Evolutionary conservation across 2,329 filamentous ascomycete genomes (phyloP), one percentile per base, ranked within the genome.

Genomic region (Fusarium nygamai): DNA sequence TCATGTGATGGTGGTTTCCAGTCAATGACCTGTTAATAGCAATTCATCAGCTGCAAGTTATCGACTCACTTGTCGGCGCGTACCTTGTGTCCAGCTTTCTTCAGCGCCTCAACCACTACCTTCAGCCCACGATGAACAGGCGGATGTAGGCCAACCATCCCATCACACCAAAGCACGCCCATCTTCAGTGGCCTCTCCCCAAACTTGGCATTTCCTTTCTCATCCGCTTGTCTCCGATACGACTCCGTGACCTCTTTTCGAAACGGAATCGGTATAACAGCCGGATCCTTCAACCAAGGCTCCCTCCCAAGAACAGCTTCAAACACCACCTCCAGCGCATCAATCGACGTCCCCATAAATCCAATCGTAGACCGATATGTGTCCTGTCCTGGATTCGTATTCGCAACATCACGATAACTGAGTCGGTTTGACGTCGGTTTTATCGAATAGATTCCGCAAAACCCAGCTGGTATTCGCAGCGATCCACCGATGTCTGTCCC

Each of bases 251-350:
- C 73, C 0, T 88, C 84, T 31, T 86, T 81, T 6, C 91, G 86
- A 88, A 91, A 94, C 1, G 92, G 92, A 2, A 94, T 84, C 27
- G 92, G 90, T 46, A 90, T 82, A 0, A 92, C 90, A 1, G 91
- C 82, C 0, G 92, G 92, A 78, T 94, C 92, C 71, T 88, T 82
- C 4, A 90, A 81, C 92, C 92, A 94, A 0, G 92, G 92, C 61
- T 89, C 76, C 38, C 86, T 86, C 19, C 83, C 84, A 4, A 94
- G 82, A 5, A 93, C 78, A 0, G 87, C 82, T 74, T 89, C 86
- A 5, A 90, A 85, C 5, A 91, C 77, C 7, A 93, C 80, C 44
- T 86, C 86, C 19, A 93, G 76, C 0, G 86, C 87, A 3, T 85
- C 84, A 3, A 88, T 81, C 3, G 88, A 90, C 1, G 87, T 88